A percentile compares a stretch with the other conserved stretches of the same genome.
phyloP scores from a whole-genome alignment of 176 grass and related monocot genomes.

The Carex cristatella region DNA sequence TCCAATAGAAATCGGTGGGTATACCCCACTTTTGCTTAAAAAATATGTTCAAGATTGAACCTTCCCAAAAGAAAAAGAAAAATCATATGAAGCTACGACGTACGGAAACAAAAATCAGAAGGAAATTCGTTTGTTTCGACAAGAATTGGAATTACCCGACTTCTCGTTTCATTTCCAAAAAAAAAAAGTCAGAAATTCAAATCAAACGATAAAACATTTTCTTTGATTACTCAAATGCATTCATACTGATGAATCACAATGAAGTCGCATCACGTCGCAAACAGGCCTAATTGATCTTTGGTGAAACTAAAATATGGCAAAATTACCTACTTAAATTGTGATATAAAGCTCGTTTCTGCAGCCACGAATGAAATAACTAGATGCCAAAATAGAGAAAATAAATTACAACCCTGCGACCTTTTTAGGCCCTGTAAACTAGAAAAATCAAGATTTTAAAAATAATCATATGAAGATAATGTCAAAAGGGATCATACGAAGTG shows the following conservation, averaged over 20 bases:
- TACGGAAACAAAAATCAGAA: not conserved
- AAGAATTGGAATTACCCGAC: not conserved
- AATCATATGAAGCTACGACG: not conserved
- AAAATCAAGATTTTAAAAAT: not conserved
- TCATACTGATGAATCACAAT: not conserved
- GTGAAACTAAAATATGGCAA: not conserved
- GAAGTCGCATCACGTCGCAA: not conserved
- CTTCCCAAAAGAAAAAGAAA: not conserved
- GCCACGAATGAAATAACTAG: not conserved
- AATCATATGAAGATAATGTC: not conserved
- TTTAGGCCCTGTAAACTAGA: not conserved
- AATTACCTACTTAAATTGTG: not conserved
- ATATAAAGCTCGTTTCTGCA: not conserved
- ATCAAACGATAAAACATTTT: not conserved
- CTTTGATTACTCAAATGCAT: not conserved
- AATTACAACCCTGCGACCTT: not conserved
- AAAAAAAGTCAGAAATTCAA: not conserved
- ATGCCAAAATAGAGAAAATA: not conserved
- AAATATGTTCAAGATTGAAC: not conserved
- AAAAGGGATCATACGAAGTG: not conserved
- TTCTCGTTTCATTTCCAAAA: not conserved
- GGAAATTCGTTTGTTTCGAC: not conserved
- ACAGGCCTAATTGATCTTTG: not conserved
- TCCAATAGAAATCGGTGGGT: too few relatives aligned
- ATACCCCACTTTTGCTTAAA: too few relatives aligned